phyloP scores from a whole-genome alignment of 495 filamentous ascomycete species.

The Aspergillus incahuasiensis region DNA sequence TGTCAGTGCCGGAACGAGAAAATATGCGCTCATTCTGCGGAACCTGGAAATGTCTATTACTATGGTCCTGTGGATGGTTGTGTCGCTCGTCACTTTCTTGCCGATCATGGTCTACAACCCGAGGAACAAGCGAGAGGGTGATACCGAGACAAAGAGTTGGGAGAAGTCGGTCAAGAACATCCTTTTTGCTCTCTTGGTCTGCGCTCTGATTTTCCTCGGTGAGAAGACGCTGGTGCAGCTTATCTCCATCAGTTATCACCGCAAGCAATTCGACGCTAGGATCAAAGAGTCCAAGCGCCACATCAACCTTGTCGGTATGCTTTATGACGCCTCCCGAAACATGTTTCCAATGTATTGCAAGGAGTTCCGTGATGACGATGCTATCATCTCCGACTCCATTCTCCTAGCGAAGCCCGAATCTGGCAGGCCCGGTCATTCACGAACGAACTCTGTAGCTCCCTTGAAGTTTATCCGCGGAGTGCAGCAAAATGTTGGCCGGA shows the following conservation, averaged over 20 bases:
- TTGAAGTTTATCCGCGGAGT: conserved; percentile 66
- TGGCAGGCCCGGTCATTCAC: conserved; percentile 33
- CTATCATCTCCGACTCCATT: conserved; percentile 79
- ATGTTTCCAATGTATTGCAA: conserved; percentile 88
- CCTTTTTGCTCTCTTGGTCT: conserved; percentile 71
- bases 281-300: conserved; percentile 88
- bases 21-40: conserved; percentile 80
- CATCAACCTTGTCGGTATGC: conserved; percentile 67
- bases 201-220: conserved; percentile 67
- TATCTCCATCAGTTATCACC: conserved; percentile 92
- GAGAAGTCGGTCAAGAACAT: conserved; percentile 62
- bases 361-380: conserved; percentile 89
- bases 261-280: conserved; percentile 80
- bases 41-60: conserved; percentile 81
- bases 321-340: conserved; percentile 83
- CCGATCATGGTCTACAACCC: conserved; percentile 58
- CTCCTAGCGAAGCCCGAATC: conserved; percentile 28
- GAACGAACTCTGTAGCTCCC: conserved; percentile 63
- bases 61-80: conserved; percentile 80
- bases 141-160: conserved; percentile 46
- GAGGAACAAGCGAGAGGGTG: conserved; percentile 21
- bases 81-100: conserved; percentile 73
- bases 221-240: conserved; percentile 86
- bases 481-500: conserved; percentile 63
- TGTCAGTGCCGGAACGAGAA: conserved; percentile 84